phyloP scores from a whole-genome alignment of 768 basidiomycete genomes.

The Neoboletus subvelutipes region DNA sequence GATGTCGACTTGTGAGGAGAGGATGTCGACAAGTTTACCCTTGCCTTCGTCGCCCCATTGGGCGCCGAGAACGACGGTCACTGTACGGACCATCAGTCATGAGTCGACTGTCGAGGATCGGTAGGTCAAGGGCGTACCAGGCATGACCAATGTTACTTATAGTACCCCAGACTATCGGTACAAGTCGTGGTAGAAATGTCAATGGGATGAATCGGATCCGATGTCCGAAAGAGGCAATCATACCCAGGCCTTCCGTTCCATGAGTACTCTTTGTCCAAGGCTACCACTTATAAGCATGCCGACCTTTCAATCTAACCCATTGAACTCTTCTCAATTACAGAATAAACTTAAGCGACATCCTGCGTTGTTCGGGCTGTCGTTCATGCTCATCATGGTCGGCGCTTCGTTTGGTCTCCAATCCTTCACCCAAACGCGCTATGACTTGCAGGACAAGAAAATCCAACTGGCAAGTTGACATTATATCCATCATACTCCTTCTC shows the following conservation, averaged over 20 bases:
- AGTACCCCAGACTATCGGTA: conserved; percentile 3
- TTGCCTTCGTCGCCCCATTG: conserved; percentile 96
- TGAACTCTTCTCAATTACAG: conserved; percentile 13
- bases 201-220: not conserved
- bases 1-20: conserved; percentile 84
- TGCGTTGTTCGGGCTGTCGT: conserved; percentile 80
- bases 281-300: conserved; percentile 38
- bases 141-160: conserved; percentile 18
- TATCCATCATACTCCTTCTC: no score
- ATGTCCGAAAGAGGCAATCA: conserved; percentile 19
- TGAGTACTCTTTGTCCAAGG: not conserved
- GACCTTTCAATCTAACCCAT: conserved; percentile 49
- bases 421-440: conserved; percentile 90
- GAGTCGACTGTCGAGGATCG: not conserved
- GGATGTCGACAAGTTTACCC: conserved; percentile 96
- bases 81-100: conserved; percentile 27
- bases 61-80: conserved; percentile 78
- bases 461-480: conserved; percentile 49
- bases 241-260: not conserved
- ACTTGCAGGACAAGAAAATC: conserved; percentile 79
- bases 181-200: conserved; percentile 12
- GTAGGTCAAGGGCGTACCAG: conserved; percentile 15
- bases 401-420: conserved; percentile 81
- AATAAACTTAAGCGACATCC: conserved; percentile 60
- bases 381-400: conserved; percentile 79